Base-by-base conservation (phyloP, 805 yeast genomes). In the Wickerhamiella brachini region DNA sequence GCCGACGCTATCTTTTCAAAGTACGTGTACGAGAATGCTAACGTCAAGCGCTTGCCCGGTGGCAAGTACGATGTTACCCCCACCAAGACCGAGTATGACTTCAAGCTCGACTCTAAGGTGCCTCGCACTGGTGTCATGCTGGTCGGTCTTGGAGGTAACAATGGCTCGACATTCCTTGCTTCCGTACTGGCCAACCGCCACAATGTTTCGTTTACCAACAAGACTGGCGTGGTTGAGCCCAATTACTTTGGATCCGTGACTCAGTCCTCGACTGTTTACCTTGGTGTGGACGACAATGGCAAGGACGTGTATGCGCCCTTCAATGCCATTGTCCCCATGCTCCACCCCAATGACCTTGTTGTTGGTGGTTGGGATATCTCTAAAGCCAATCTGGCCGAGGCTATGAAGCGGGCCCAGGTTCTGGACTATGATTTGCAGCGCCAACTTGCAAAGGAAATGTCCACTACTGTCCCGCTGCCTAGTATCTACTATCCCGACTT, bases 91-190 rank as follows among this genome's bases (percentile, higher is more conserved):
- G 83, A 86, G 57, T 86, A 86, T 64, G 82, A 87, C 64, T 90
- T 89, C 75, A 85, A 86, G 68, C 81, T 85, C 49, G 94, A 87
- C 60, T 75, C 85, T 65, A 75, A 74, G 52, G 79, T 81, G 44
- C 95, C 95, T 60, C 87, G 83, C 68, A 76, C 87, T 47, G 97
- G 97, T 60, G 73, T 89, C 56, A 69, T 89, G 79, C 75, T 90
- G 56, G 97, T 89, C 37, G 97, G 97, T 59, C 75, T 89, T 58
- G 97, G 97, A 60, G 97, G 97, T 69, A 89, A 89, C 75, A 89
- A 89, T 65, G 97, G 97, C 68, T 77, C 96, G 53, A 89, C 97
- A 13, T 75, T 90, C 57, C 78, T 88, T 50, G 88, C 90, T 45
- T 82, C 96, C 9, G 74, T 81, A 49, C 77, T 84, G 57, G 95